Evolutionary conservation across 768 basidiomycete species (phyloP), one percentile per base, ranked within the genome.

Genomic region (Phallus indusiatus): DNA sequence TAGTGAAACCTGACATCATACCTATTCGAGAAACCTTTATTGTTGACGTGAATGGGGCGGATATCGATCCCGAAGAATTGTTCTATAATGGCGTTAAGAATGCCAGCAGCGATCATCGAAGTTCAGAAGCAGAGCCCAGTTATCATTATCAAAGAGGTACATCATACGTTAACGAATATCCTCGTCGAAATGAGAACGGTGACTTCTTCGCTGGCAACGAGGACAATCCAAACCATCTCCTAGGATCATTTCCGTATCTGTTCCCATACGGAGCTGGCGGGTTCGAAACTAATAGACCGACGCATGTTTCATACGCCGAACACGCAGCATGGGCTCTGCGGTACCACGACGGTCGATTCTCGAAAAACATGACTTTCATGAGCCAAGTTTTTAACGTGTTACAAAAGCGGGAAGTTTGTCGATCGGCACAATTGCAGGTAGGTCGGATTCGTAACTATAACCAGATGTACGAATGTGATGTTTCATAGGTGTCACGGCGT

Each of bases 201-300:
- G n/a, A n/a, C n/a, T n/a, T n/a, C n/a, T n/a, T n/a, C n/a, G n/a
- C n/a, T n/a, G 14, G 34, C 28, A 21, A 21, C 5, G 16, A 10
- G 2, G 51, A 55, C 24, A 33, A 14, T 55, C 4, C 17, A 16
- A 64, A 64, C 51, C 54, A 49, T 1, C 18, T 59, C 12, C 54
- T 52, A 16, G 42, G 53, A 2, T 20, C 57, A 11, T 75, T 73
- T 50, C 73, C 72, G 0, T 54, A 53, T 0, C 64, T 74, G 0
- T 75, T 73, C 59, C 73, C 74, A 3, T 76, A 73, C 63, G 74
- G 72, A 0, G 21, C 42, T 18, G 74, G 74, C 0, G 73, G 72
- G 0, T 63, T 75, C 36, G 73, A 76, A 54, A 47, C n/a, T n/a
- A 14, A 18, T 16, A 1, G 5, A 49, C 9, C 34, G 24, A 16